Conservation (phyloP, 179 eudicot species). For the Amaranthus tricolor region DNA sequence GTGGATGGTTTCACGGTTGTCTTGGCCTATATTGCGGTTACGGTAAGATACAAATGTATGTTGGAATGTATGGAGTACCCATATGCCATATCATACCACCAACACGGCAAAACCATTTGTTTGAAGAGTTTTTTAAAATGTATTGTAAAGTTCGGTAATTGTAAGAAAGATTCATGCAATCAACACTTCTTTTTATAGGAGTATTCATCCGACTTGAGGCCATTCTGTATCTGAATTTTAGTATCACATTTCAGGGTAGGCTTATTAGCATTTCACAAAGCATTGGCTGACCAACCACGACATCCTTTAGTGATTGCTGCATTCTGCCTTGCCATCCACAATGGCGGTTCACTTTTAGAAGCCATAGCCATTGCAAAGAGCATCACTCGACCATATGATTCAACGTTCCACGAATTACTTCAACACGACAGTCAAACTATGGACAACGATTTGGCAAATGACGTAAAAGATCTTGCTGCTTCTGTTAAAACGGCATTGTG, state of each 20-base stretch:
- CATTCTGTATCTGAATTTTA: conserved; percentile 5
- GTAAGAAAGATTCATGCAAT: too few relatives aligned
- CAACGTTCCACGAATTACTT: conserved; percentile 45
- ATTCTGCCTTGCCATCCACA: conserved; percentile 67
- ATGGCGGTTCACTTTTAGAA: conserved; percentile 69
- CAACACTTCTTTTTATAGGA: too few relatives aligned
- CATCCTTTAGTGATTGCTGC: conserved; percentile 75
- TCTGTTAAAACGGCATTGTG: conserved; percentile 34
- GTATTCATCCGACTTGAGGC: not conserved
- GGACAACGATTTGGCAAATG: conserved; percentile 12
- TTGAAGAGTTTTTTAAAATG: too few relatives aligned
- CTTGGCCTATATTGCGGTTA: too few relatives aligned
- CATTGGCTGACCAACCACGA: conserved; percentile 61
- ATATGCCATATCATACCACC: too few relatives aligned
- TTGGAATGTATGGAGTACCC: too few relatives aligned
- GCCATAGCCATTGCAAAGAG: conserved; percentile 59
- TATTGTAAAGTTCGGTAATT: too few relatives aligned
- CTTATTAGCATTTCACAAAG: conserved; percentile 74
- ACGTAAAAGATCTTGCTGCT: conserved; percentile 31
- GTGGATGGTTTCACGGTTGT: too few relatives aligned
- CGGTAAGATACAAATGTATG: too few relatives aligned
- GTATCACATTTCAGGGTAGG: conserved; percentile 49
- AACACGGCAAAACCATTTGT: too few relatives aligned
- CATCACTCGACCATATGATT: conserved; percentile 46
- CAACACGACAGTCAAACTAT: not conserved